Evolutionary conservation across 352 stramenopile species (phyloP), one percentile per base, ranked within the genome.

Genomic region (Lagenidium giganteum): DNA sequence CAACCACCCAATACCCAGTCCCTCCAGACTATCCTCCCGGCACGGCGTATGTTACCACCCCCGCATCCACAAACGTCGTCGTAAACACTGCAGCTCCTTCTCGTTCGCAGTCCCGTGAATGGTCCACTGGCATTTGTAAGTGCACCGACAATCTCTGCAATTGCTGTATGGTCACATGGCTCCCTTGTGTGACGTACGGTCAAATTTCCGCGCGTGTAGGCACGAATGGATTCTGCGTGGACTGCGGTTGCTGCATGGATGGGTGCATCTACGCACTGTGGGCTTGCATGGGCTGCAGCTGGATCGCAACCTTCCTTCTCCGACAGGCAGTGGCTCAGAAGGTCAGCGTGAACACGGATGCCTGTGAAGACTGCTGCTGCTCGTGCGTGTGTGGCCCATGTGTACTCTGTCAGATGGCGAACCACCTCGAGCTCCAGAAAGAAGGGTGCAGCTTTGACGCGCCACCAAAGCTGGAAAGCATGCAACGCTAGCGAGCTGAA

Each of bases 361-460:
- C 7, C 24, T 44, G 32, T 25, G 41, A 42, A 17, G 49, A 57
- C 32, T 46, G 25, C 18, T 45, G 33, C 22, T 27, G 39, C 14
- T 33, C 32, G 16, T 30, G 38, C 14, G 43, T 16, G 33, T 57
- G 49, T 23, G 20, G 27, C 7, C 20, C 42, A 16, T 51, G 49
- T 36, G 34, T 29, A 31, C 25, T 44, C 18, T 57, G 49, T 36
- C 49, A 57, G 28, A 51, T 57, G 49, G 49, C 49, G 33, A 51
- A 45, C 32, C 49, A 57, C 13, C 17, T 57, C 23, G 36, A 34
- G 18, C 39, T 57, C 42, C 49, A 57, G 34, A 34, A 57, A 16
- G 42, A 57, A 9, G 26, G 33, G 13, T 46, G 40, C 44, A 42
- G 29, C 27, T 51, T 57, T 23, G 41, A 3, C 0, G 21, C 40